Evolutionary conservation across 1,139 yeast species (phyloP).

Genomic region (Yamadazyma songkhlaensis): DNA sequence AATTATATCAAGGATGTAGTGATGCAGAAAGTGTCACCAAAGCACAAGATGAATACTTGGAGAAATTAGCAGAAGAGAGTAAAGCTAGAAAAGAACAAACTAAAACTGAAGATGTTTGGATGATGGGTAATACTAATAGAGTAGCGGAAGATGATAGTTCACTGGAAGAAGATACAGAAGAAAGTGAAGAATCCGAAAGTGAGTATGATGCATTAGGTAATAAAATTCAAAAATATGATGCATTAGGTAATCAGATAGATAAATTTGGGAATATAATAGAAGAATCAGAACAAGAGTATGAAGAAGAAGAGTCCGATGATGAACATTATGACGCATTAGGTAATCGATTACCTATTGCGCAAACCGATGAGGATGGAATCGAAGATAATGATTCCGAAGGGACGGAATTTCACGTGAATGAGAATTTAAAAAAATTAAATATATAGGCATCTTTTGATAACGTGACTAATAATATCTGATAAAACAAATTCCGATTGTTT

Average conservation of each 20-base stretch:
- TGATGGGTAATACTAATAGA: slow-evolving; percentile 74
- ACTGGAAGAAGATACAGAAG: slow-evolving; percentile 14
- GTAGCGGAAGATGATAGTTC: slow-evolving; percentile 9
- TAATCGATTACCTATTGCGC: not conserved
- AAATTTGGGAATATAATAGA: slow-evolving; percentile 4
- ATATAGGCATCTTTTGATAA: no score
- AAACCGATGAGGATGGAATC: not conserved
- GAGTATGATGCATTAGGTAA: slow-evolving; percentile 8
- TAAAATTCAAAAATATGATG: slow-evolving; percentile 9
- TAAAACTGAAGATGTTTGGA: slow-evolving; percentile 67
- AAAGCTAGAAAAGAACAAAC: slow-evolving; percentile 57
- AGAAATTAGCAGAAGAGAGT: slow-evolving; percentile 63
- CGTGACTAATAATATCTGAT: no score
- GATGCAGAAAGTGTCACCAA: slow-evolving; percentile 70
- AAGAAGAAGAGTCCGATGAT: slow-evolving; percentile 9
- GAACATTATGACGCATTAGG: no score
- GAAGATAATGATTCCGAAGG: no score
- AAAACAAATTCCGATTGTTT: no score
- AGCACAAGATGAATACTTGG: slow-evolving; percentile 80
- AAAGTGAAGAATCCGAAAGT: slow-evolving; percentile 10
- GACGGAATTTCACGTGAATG: no score
- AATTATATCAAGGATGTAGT: slow-evolving; percentile 72
- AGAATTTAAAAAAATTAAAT: no score
- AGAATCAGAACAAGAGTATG: slow-evolving; percentile 1
- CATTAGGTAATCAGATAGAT: slow-evolving; percentile 9